Percentiles rank a stretch among this genome's conserved stretches.
Evolutionary conservation across 2,329 filamentous ascomycete genomes (phyloP).

Genomic region (Aspergillus neoniger): DNA sequence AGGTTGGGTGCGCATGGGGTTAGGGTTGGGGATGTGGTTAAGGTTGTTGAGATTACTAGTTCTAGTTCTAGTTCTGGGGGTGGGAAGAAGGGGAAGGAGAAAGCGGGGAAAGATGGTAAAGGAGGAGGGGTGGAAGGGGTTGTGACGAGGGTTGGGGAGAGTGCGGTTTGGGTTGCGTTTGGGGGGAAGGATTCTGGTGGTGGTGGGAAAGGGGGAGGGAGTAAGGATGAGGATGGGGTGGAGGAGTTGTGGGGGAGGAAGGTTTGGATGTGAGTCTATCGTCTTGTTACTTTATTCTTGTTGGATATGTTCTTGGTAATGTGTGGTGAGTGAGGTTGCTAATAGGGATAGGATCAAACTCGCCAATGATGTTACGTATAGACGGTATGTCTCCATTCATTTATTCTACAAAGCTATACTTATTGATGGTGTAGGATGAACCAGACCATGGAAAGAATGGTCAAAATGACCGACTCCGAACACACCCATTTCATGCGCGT

Average conservation of each 20-base stretch:
- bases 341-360: constrained; percentile 47
- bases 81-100: constrained; percentile 28
- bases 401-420: background rate
- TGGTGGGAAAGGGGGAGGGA: constrained; percentile 38
- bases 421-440: constrained; percentile 52
- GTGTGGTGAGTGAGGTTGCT: background rate
- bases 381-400: constrained; percentile 48
- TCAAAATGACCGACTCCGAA: constrained; percentile 57
- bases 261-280: constrained; percentile 67
- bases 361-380: constrained; percentile 67
- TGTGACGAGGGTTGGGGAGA: constrained; percentile 48
- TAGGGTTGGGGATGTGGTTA: constrained; percentile 51
- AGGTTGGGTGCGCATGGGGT: constrained; percentile 49
- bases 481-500: constrained; percentile 61
- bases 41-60: constrained; percentile 40
- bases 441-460: constrained; percentile 63
- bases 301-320: too few relatives aligned
- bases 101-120: constrained; percentile 32
- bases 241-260: constrained; percentile 57
- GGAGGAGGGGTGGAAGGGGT: constrained; percentile 46
- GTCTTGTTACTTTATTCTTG: too few relatives aligned
- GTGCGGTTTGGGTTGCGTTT: constrained; percentile 48
- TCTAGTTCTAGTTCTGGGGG: constrained; percentile 10
- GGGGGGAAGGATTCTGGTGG: constrained; percentile 39
- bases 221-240: constrained; percentile 44